These are phyloP conservation scores for Otatea glauca DNA, from an alignment of 176 grass and related monocot genomes.

Conservation along the genomic window DNA sequence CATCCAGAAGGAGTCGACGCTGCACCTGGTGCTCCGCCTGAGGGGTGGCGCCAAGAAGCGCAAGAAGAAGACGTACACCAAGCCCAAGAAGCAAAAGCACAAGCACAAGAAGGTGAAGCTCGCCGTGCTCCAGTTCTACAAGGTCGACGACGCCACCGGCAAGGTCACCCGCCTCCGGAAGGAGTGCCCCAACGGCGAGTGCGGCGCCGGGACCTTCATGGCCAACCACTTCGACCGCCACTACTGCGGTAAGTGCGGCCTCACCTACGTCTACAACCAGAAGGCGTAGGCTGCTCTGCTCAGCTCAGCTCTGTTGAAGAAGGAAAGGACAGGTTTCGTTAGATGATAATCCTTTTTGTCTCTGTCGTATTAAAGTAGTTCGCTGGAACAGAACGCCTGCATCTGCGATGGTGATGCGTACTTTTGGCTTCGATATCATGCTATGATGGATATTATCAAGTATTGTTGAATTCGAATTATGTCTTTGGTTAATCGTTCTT, in stretches of 20 bases:
- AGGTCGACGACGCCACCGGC: conserved; percentile 64
- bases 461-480: conserved; percentile 41
- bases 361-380: conserved; percentile 34
- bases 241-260: conserved; percentile 80
- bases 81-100: conserved; percentile 77
- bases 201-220: conserved; percentile 76
- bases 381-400: conserved; percentile 33
- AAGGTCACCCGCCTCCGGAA: conserved; percentile 80
- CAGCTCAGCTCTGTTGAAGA: not conserved
- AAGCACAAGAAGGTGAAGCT: conserved; percentile 83
- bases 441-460: conserved; percentile 13
- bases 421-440: conserved; percentile 36
- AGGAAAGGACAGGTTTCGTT: not conserved
- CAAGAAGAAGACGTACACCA: conserved; percentile 88
- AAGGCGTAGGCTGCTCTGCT: conserved; percentile 32
- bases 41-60: conserved; percentile 63
- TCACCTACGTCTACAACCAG: conserved; percentile 82
- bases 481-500: conserved; percentile 23
- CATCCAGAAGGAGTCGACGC: conserved; percentile 79
- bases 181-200: conserved; percentile 81
- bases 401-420: conserved; percentile 30
- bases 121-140: conserved; percentile 81
- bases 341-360: conserved; percentile 20
- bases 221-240: conserved; percentile 86
- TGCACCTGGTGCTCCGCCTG: conserved; percentile 73